Evolutionary conservation across 352 stramenopile species (phyloP), one percentile per base, ranked within the genome.

Genomic region (Pythium brachiatum): DNA sequence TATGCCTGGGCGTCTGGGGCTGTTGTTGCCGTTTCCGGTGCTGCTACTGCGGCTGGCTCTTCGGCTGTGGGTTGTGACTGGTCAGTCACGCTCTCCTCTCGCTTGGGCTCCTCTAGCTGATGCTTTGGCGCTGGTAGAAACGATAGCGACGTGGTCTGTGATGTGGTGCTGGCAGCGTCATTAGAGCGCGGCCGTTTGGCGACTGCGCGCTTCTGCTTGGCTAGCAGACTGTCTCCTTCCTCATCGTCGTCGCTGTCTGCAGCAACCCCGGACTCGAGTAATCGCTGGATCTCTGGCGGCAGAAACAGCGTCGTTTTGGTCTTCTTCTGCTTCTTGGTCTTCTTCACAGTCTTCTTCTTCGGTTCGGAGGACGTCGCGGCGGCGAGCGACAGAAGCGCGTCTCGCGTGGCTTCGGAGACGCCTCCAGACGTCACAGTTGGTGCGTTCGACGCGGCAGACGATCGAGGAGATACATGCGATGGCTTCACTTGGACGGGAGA

Each of bases 41-140:
- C 18, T 18, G 27, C 36, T 57, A n/a, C 44, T 66, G 50, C 7
- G 23, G 43, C 47, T 27, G 62, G 38, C 54, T 36, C 32, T 25
- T 21, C 36, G 38, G 51, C 11, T 56, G 7, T 38, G 31, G 9
- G 31, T 38, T 38, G 8, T 38, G 31, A 12, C 31, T 3, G 8
- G 31, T 15, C 31, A 38, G 31, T 38, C 31, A 12, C 31, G 8
- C 15, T 12, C 31, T 38, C 31, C 31, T 38, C 38, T 66, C 7
- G 13, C 60, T 50, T 39, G 18, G 63, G 52, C 34, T 51, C 58
- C 18, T 66, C 58, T 0, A 84, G 26, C 27, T 73, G 57, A 39
- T 87, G 69, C 57, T 90, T 89, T 9, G 83, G 83, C 2, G 72
- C 53, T 29, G 83, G 83, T 1, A 92, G 68, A 68, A 92, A 92